Percentiles rank a stretch among this genome's conserved stretches.
Conservation (phyloP, 140 eudicot genomes). For the Ambrosia hybrid region DNA sequence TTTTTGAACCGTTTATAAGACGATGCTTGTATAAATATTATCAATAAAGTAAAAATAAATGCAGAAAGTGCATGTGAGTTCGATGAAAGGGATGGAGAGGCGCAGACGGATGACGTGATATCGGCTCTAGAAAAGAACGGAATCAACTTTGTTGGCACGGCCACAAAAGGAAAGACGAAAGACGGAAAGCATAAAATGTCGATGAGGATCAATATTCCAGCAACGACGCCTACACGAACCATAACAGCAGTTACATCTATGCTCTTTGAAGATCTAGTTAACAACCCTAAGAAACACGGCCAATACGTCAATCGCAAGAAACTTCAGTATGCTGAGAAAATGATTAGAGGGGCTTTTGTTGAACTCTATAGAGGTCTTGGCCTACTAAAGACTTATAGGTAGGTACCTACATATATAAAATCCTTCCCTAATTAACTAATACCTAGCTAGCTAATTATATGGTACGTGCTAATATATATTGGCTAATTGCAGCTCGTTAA, state of each 20-base stretch:
- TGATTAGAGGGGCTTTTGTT: slow-evolving; percentile 95
- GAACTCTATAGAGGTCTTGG: slow-evolving; percentile 97
- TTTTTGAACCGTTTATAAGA: too few species aligned
- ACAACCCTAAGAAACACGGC: slow-evolving; percentile 66
- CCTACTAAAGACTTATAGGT: slow-evolving; percentile 81
- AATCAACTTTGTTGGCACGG: slow-evolving; percentile 58
- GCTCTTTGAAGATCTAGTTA: slow-evolving; percentile 89
- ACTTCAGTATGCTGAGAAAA: slow-evolving; percentile 90
- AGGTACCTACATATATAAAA: slow-evolving; percentile 15
- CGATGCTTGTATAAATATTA: too few species aligned
- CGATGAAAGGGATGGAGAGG: slow-evolving; percentile 39
- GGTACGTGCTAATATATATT: not conserved
- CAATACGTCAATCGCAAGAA: slow-evolving; percentile 73
- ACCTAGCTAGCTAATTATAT: not conserved
- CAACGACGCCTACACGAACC: slow-evolving; percentile 76
- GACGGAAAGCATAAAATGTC: slow-evolving; percentile 70
- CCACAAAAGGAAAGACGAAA: slow-evolving; percentile 60
- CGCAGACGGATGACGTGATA: slow-evolving; percentile 65
- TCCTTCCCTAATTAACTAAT: not conserved
- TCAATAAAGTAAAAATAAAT: not conserved
- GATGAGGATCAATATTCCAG: slow-evolving; percentile 84
- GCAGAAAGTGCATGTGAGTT: slow-evolving; percentile 60
- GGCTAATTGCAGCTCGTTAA: slow-evolving; percentile 61
- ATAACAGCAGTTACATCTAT: slow-evolving; percentile 79
- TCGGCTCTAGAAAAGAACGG: slow-evolving; percentile 89